Percentiles rank a stretch among this genome's conserved stretches.
Conservation (phyloP, 2,329 filamentous ascomycete genomes). For the Claviceps spartinae region DNA sequence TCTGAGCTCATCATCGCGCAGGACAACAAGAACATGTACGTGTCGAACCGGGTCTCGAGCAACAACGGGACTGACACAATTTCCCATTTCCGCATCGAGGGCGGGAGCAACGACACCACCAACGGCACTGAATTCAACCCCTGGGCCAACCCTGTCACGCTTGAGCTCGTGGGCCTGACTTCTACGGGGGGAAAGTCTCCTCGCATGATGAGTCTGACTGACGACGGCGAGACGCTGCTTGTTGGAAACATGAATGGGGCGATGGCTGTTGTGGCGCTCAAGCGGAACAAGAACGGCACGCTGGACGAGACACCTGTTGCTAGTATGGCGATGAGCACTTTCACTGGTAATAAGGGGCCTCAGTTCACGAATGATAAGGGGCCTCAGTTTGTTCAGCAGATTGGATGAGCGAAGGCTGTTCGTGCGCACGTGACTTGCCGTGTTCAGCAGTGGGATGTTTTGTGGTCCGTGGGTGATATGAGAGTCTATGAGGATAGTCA, state of each 20-base stretch:
- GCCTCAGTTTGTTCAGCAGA: conserved; percentile 21
- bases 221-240: conserved; percentile 26
- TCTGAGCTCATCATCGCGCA: conserved; percentile 30
- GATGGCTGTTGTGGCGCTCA: conserved; percentile 26
- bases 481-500: too few relatives aligned
- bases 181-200: conserved; percentile 25
- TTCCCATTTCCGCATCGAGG: conserved; percentile 28
- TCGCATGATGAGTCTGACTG: conserved; percentile 31
- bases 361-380: conserved; percentile 12
- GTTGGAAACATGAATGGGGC: conserved; percentile 33
- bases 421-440: too few relatives aligned
- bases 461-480: too few relatives aligned
- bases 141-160: conserved; percentile 8
- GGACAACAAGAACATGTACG: conserved; percentile 32
- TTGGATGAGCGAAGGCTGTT: neutral
- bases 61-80: conserved; percentile 27
- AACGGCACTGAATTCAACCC: neutral
- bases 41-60: conserved; percentile 36
- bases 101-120: neutral
- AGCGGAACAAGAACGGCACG: conserved; percentile 12
- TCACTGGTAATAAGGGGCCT: conserved; percentile 12
- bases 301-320: conserved; percentile 16
- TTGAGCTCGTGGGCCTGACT: conserved; percentile 21
- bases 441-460: too few relatives aligned
- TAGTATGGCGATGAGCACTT: conserved; percentile 12